phyloP scores from a whole-genome alignment of 73 alveolate genomes.

The Uronychia binucleata region DNA sequence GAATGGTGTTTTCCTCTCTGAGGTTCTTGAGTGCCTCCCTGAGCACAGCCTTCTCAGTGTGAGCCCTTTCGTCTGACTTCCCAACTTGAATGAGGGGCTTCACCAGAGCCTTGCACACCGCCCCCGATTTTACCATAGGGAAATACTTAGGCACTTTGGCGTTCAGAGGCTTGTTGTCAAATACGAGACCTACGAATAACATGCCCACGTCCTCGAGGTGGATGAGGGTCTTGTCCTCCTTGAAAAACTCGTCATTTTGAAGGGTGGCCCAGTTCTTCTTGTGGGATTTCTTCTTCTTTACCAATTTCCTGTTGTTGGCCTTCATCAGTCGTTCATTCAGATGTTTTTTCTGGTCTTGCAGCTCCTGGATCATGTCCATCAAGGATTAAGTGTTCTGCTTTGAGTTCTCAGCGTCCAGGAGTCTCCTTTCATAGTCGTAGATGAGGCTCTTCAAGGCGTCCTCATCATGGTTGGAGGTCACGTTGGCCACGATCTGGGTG shows the following conservation, averaged over 20 bases:
- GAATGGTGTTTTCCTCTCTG: not conserved
- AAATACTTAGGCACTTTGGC: not conserved
- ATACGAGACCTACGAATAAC: not conserved
- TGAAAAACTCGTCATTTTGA: not conserved
- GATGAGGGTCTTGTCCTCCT: not conserved
- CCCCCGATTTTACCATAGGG: not conserved
- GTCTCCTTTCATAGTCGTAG: constrained; percentile 46
- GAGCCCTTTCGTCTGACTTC: not conserved
- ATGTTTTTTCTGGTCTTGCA: too few species aligned
- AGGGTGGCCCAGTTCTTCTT: not conserved
- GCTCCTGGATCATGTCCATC: too few species aligned
- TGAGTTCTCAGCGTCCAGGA: constrained; percentile 24
- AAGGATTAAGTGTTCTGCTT: constrained; percentile 18
- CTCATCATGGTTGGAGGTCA: constrained; percentile 4
- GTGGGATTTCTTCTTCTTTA: too few species aligned
- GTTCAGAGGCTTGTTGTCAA: not conserved
- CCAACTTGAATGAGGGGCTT: not conserved
- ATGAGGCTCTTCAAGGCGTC: constrained; percentile 26
- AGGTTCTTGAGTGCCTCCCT: not conserved
- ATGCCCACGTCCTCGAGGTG: not conserved
- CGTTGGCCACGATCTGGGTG: constrained; percentile 65
- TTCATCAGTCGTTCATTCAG: too few species aligned
- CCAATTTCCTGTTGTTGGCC: too few species aligned
- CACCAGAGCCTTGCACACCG: not conserved
- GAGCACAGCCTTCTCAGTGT: not conserved